Evolutionary conservation across 371 early-diverging fungal genomes (phyloP), one percentile per base, ranked within the genome.

Genomic region (Rhizopus delemar): DNA sequence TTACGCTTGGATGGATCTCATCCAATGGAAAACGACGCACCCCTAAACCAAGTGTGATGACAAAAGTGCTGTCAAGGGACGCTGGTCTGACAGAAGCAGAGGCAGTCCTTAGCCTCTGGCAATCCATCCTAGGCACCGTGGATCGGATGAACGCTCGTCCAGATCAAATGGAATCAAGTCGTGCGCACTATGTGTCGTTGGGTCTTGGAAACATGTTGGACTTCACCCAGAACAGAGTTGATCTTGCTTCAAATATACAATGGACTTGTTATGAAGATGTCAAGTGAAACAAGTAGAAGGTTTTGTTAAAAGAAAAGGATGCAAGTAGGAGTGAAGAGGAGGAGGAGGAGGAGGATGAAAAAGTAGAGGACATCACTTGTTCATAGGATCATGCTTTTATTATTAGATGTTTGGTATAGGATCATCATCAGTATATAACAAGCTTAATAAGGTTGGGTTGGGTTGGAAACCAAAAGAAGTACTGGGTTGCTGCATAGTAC

Each of bases 251-350:
- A 90, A 74, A 83, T 1, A 84, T 93, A 49, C 96, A 96, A 77
- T 68, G 82, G 51, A 81, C 87, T 57, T 91, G 89, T 69, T 92
- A 94, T 68, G 90, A 91, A 64, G 92, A 96, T 71, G 89, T 92
- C n/a, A 89, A 89, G 50, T 92, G 73, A 93, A 93, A 85, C 95
- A 94, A 82, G 88, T 93, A 83, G 93, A 90, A 66, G 85, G 90
- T 4, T 92, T 96, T 64, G 89, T 83, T 96, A 61, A 86, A 86
- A 73, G 86, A 87, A 13, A 82, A 86, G 59, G 89, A 87, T 22
- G 88, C 86, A 51, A 87, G 87, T 50, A 81, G 81, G 4, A 89
- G 89, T 12, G 92, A 91, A 46, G 90, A 90, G 8, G 84, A 87
- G 45, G 22, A 22, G 13, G 92, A 91, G 45, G 90, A 90, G 8